Conservation (phyloP, 331 rosid species). For the Rosa hybrid region DNA sequence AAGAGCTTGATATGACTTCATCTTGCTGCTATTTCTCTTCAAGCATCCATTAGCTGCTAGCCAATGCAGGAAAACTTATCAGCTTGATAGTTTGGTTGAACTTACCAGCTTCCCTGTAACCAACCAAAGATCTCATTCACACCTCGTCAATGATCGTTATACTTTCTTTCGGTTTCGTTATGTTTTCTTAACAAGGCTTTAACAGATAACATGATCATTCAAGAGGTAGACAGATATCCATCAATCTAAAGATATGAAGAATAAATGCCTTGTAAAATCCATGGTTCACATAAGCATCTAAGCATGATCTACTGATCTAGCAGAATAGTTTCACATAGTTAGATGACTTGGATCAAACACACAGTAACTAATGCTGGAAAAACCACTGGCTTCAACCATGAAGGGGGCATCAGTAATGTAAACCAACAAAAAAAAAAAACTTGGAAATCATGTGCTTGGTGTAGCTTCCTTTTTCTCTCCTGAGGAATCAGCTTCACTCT, state of each 20-base stretch:
- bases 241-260: background rate
- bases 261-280: background rate
- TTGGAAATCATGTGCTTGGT: conserved; percentile 42
- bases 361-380: conserved; percentile 14
- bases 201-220: too few relatives aligned
- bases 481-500: conserved; percentile 24
- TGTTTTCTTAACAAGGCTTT: too few relatives aligned
- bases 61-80: too few relatives aligned
- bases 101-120: too few relatives aligned
- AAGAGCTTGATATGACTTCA: too few relatives aligned
- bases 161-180: too few relatives aligned
- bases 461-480: conserved; percentile 62
- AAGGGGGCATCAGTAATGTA: conserved; percentile 1
- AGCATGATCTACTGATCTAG: background rate
- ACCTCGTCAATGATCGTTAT: too few relatives aligned
- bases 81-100: too few relatives aligned
- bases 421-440: conserved; percentile 13
- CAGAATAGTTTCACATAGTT: background rate
- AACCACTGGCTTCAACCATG: conserved; percentile 28
- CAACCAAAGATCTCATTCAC: too few relatives aligned
- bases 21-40: too few relatives aligned
- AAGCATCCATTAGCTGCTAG: too few relatives aligned
- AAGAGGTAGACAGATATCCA: background rate
- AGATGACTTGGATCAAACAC: background rate
- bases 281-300: background rate